Percentiles rank a stretch among this genome's conserved stretches.
phyloP scores from a whole-genome alignment of 2,329 filamentous ascomycete species.

The Dactylellina drechsleri region DNA sequence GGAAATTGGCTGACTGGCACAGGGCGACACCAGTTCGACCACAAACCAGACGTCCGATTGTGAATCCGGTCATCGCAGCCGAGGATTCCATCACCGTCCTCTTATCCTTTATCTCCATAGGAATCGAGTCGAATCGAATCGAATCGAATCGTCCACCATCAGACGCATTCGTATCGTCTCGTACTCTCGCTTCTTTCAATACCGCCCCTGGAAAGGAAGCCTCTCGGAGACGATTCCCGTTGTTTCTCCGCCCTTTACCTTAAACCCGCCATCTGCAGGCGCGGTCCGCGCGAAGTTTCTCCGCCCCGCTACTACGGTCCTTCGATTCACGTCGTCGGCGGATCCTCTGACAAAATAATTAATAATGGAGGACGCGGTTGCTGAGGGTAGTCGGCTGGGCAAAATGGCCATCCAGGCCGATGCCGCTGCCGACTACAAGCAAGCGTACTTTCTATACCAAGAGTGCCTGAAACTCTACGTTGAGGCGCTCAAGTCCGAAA shows the following conservation, averaged over 20 bases:
- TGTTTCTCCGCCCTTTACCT: slow-evolving; percentile 31
- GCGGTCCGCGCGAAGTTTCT: slow-evolving; percentile 39
- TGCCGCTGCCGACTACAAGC: slow-evolving; percentile 46
- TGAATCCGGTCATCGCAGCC: slow-evolving; percentile 15
- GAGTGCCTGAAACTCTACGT: slow-evolving; percentile 47
- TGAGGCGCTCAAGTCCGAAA: slow-evolving; percentile 40
- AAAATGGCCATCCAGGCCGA: slow-evolving; percentile 53
- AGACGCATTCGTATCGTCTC: slow-evolving; percentile 6
- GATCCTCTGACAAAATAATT: background rate
- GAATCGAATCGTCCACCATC: background rate
- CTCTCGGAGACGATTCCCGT: slow-evolving; percentile 2
- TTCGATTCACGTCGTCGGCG: background rate
- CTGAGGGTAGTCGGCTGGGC: slow-evolving; percentile 51
- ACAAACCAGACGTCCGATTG: slow-evolving; percentile 17
- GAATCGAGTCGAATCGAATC: background rate
- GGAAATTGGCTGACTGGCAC: slow-evolving; percentile 25
- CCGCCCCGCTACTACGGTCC: slow-evolving; percentile 11
- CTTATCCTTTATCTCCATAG: slow-evolving; percentile 18
- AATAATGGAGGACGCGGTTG: slow-evolving; percentile 46
- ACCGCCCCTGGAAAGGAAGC: background rate
- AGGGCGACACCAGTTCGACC: background rate
- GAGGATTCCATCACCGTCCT: slow-evolving; percentile 17
- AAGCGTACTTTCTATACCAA: slow-evolving; percentile 48
- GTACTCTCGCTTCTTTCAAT: slow-evolving; percentile 19
- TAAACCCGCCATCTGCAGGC: slow-evolving; percentile 34